phyloP scores from a whole-genome alignment of 208 protist species.

The Angomonas deanei region DNA sequence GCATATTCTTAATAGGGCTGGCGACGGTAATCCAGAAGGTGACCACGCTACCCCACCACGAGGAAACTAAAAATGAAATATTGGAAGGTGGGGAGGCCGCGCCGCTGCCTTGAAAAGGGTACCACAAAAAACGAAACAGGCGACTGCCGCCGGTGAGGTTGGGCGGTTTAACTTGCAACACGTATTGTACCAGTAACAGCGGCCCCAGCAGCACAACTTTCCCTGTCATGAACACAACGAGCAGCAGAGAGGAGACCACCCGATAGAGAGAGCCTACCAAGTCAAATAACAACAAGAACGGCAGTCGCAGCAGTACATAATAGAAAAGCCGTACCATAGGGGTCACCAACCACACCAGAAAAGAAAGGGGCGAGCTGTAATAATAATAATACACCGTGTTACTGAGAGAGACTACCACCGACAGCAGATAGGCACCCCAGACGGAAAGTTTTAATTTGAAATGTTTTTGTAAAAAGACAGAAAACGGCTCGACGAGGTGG shows the following conservation, averaged over 20 bases:
- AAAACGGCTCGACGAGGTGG: slow-evolving; percentile 20
- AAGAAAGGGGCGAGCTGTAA: too few relatives aligned
- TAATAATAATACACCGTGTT: slow-evolving; percentile 47
- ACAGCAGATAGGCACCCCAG: slow-evolving; percentile 70
- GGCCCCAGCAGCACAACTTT: too few relatives aligned
- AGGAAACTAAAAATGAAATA: too few relatives aligned
- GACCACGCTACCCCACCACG: slow-evolving; percentile 16
- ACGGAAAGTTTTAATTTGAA: slow-evolving; percentile 73
- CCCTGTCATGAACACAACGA: too few relatives aligned
- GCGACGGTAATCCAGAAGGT: slow-evolving; percentile 82
- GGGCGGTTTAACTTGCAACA: too few relatives aligned
- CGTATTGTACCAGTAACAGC: too few relatives aligned
- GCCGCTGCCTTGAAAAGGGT: background rate
- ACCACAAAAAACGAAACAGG: background rate
- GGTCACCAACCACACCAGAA: too few relatives aligned
- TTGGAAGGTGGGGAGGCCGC: background rate
- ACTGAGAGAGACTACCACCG: slow-evolving; percentile 45
- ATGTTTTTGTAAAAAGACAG: slow-evolving; percentile 32
- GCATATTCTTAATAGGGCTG: slow-evolving; percentile 72
- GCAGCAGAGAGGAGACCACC: too few relatives aligned
- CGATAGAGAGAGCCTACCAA: too few relatives aligned
- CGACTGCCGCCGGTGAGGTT: background rate
- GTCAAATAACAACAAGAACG: too few relatives aligned
- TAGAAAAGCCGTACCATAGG: too few relatives aligned
- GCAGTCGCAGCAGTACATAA: too few relatives aligned